phyloP scores from a whole-genome alignment of 1,284 basidiomycete species.

The Caloboletus firmus region DNA sequence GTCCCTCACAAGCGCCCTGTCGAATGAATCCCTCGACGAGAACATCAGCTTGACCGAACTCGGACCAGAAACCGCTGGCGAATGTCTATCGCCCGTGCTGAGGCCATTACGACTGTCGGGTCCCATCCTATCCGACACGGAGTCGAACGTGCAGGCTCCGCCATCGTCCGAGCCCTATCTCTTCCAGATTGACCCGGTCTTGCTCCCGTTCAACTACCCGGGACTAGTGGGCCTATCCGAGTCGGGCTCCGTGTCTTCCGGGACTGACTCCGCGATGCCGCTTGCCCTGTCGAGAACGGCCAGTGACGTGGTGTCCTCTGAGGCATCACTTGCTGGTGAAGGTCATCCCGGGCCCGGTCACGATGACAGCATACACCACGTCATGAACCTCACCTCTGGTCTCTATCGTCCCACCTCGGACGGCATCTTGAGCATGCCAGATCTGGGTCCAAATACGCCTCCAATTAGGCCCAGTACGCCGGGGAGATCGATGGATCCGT shows the following conservation, averaged over 20 bases:
- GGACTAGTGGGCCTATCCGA: background rate
- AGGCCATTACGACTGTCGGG: constrained; percentile 22
- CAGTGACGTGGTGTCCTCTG: background rate
- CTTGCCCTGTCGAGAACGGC: background rate
- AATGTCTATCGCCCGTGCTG: constrained; percentile 19
- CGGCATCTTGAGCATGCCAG: too few relatives aligned
- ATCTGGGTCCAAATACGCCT: too few relatives aligned
- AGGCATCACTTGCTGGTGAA: background rate
- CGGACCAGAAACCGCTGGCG: background rate
- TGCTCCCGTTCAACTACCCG: constrained; percentile 22
- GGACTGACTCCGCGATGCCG: background rate
- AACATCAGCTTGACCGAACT: constrained; percentile 9
- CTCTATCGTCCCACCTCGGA: background rate
- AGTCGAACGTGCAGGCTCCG: background rate
- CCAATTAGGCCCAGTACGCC: too few relatives aligned
- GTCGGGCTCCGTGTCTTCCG: background rate
- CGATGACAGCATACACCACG: background rate
- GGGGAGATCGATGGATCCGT: too few relatives aligned
- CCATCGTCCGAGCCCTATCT: background rate
- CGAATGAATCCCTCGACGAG: constrained; percentile 17
- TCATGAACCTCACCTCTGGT: background rate
- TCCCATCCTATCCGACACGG: background rate
- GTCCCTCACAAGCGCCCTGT: constrained; percentile 20
- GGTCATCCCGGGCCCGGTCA: background rate
- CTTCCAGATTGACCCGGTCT: constrained; percentile 29